Evolutionary conservation across 2,329 filamentous ascomycete species (phyloP), one percentile per base, ranked within the genome.

Genomic region (Cercospora zeina): DNA sequence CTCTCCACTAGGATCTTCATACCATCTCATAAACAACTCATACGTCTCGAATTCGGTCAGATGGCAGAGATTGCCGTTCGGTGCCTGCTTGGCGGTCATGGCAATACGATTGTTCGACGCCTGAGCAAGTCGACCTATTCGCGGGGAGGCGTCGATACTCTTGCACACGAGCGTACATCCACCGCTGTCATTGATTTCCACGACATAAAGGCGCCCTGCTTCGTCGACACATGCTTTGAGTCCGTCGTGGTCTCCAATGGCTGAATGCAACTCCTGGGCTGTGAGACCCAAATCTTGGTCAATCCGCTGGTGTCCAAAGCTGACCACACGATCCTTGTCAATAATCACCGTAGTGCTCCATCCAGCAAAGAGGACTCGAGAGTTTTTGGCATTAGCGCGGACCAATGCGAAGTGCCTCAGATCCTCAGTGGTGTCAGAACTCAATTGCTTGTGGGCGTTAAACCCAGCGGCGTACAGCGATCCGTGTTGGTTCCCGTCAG

Each of bases 241-340:
- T 21, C 73, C 74, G 49, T 74, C 67, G 58, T 74, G 70, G 54
- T 76, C 69, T 30, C 72, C 74, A 45, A 74, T 67, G 2, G 60
- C 62, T 61, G 56, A 62, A 19, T 37, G 42, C 39, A 65, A 36
- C 31, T 56, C 49, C 1, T 60, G 30, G 24, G 36, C 36, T 50
- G 36, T 31, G 14, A 56, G 30, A 19, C 60, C 54, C 34, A 65
- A 13, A 24, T 56, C 50, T 14, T 63, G 54, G n/a, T 64, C 63
- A 21, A 69, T 59, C 9, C 62, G 33, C 16, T 68, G 65, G 42
- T 63, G 51, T 2, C 66, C 69, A 16, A 63, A 39, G 39, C 66
- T 64, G 42, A 54, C 59, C 13, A 68, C 36, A 4, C 36, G 37
- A 33, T 45, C 47, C 10, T 47, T 51, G 19, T 42, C 50, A 21